Evolutionary conservation across 495 filamentous ascomycete species (phyloP), one percentile per base, ranked within the genome.

Genomic region (Aspergillus ellipticus): DNA sequence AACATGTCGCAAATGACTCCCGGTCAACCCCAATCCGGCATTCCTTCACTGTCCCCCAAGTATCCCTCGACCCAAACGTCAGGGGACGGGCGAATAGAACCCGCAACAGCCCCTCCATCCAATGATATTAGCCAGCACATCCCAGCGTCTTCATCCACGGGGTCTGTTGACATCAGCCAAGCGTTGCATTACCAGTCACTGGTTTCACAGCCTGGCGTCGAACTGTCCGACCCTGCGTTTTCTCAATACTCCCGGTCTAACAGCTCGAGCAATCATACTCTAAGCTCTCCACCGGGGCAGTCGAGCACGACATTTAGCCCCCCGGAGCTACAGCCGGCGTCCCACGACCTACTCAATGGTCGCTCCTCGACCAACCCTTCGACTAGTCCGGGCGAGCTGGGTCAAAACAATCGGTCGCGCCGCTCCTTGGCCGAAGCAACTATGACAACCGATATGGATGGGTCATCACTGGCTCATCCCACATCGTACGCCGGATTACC

Each of bases 371-470:
- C 48, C 20, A 61, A 51, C 47, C 43, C 45, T 6, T 61, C 68
- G 13, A 54, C 62, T 4, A 55, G 24, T 42, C 51, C 61, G 4
- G 54, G 28, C 17, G 63, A 62, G 3, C 11, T 64, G 51, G 57
- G 55, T 15, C 54, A 52, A 8, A 53, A 58, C 6, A 20, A 50
- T 11, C 56, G 51, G 16, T 47, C 56, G 13, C 57, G 33, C 39
- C 53, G 53, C 22, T 50, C 57, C 7, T 47, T 57, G 21, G n/a
- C 60, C 13, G 55, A 56, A 17, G 3, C 57, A 7, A 31, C 21
- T 6, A 49, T 72, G 11, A 60, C 72, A 11, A 65, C 62, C 0
- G 64, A 65, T 0, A 63, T 74, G 11, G 66, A 71, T 17, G 56
- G 56, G 19, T 49, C 57, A 2, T 53, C 61, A 21, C 7, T 64